Evolutionary conservation across 495 filamentous ascomycete genomes (phyloP).

Genomic region (Aspergillus steynii): DNA sequence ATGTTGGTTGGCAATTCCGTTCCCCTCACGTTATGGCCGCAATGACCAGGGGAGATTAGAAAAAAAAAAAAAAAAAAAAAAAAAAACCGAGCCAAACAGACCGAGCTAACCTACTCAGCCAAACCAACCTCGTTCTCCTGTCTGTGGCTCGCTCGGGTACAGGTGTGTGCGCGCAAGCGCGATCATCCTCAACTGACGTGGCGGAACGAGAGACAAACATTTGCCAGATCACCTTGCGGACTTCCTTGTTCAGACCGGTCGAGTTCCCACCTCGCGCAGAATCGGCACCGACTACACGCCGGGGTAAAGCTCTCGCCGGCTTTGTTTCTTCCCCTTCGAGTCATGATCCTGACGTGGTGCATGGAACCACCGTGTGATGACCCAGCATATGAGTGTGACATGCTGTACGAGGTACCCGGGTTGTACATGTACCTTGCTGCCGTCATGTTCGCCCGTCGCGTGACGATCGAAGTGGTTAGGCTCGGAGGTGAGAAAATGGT

Average conservation of each 20-base stretch:
- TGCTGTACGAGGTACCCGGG: constrained; percentile 17
- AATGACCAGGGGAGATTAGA: no score
- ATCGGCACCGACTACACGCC: neutral
- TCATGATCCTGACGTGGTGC: constrained; percentile 7
- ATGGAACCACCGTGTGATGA: constrained; percentile 14
- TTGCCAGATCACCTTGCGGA: constrained; percentile 9
- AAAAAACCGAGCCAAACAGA: neutral
- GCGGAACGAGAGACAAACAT: constrained; percentile 16
- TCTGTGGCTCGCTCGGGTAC: neutral
- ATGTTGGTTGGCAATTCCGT: constrained; percentile 13
- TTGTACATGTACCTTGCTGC: constrained; percentile 12
- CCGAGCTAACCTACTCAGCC: neutral
- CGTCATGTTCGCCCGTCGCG: constrained; percentile 16
- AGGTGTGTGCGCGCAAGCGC: constrained; percentile 13
- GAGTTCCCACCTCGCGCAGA: constrained; percentile 4
- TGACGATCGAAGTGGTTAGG: constrained; percentile 14
- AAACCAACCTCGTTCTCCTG: neutral
- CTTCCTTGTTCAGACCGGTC: constrained; percentile 2
- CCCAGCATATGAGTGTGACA: constrained; percentile 14
- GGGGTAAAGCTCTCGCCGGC: neutral
- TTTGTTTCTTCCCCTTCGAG: neutral
- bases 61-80: neutral
- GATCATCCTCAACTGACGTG: constrained; percentile 23
- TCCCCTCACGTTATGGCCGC: no score
- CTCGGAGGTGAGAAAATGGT: neutral